Evolutionary conservation across 2,329 filamentous ascomycete species (phyloP).

Genomic region (Trichoderma lentiforme): DNA sequence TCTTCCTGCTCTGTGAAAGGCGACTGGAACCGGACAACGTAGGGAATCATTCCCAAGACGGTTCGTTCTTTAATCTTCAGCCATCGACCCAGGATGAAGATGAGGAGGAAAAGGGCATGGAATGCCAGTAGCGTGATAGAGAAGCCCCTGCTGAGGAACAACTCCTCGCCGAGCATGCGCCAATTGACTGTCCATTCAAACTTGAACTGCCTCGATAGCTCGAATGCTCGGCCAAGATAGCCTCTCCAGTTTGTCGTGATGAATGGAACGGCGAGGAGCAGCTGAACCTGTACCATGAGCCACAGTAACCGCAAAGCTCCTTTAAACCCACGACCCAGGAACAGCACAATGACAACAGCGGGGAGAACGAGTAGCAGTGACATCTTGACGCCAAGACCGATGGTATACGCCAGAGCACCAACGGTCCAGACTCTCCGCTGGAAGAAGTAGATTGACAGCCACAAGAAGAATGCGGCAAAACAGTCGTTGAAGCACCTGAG

Average conservation of each 20-base stretch:
- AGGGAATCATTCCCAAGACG: constrained; percentile 50
- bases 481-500: constrained; percentile 95
- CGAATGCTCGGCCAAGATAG: constrained; percentile 82
- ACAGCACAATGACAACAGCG: constrained; percentile 71
- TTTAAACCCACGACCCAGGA: constrained; percentile 67
- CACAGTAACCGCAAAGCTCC: constrained; percentile 64
- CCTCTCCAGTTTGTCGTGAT: constrained; percentile 59
- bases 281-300: constrained; percentile 75
- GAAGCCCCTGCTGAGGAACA: constrained; percentile 69
- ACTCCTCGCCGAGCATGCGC: constrained; percentile 84
- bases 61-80: constrained; percentile 62
- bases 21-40: constrained; percentile 41
- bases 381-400: constrained; percentile 94
- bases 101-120: constrained; percentile 62
- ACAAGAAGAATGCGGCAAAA: constrained; percentile 80
- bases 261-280: constrained; percentile 67
- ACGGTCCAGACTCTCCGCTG: constrained; percentile 72
- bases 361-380: constrained; percentile 79
- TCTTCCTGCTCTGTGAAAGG: constrained; percentile 54
- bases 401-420: constrained; percentile 69
- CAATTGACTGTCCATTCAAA: constrained; percentile 99
- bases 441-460: constrained; percentile 73
- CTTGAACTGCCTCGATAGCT: constrained; percentile 85
- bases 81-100: constrained; percentile 70
- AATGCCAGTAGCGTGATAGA: constrained; percentile 61